Conservation (phyloP, 1,139 yeast genomes). For the Saccharomyces hybrid region DNA sequence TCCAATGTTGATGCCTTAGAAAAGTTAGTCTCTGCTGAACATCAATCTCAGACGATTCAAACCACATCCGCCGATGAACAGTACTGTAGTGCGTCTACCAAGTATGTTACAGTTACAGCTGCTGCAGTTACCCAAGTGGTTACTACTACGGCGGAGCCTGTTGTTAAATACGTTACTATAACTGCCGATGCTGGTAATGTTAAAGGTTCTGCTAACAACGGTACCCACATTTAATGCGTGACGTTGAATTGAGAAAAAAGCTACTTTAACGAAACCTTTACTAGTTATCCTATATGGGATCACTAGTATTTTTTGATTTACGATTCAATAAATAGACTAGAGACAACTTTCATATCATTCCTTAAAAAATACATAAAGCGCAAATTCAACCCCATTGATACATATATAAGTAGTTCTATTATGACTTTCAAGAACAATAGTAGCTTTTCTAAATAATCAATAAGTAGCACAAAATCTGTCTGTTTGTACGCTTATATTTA, state of each 20-base stretch:
- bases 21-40: not conserved
- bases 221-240: not conserved
- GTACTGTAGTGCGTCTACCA: constrained; percentile 3
- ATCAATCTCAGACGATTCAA: not conserved
- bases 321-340: not conserved
- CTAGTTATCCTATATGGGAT: not conserved
- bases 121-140: not conserved
- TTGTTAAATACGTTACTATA: constrained; percentile 13
- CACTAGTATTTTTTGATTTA: not conserved
- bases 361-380: not conserved
- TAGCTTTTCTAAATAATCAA: not conserved
- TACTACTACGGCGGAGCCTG: not conserved
- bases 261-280: not conserved
- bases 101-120: constrained; percentile 7
- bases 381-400: not conserved
- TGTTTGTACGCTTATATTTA: not conserved
- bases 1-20: constrained; percentile 1
- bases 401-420: too few relatives aligned
- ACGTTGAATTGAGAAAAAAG: too few relatives aligned
- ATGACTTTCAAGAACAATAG: not conserved
- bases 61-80: constrained; percentile 2
- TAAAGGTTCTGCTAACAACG: constrained; percentile 1
- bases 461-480: not conserved
- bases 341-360: not conserved
- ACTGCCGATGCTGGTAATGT: constrained; percentile 8